These are phyloP conservation scores for Rhodotorula sp. DNA, from an alignment of 1,284 basidiomycete genomes.

Conservation along the genomic window DNA sequence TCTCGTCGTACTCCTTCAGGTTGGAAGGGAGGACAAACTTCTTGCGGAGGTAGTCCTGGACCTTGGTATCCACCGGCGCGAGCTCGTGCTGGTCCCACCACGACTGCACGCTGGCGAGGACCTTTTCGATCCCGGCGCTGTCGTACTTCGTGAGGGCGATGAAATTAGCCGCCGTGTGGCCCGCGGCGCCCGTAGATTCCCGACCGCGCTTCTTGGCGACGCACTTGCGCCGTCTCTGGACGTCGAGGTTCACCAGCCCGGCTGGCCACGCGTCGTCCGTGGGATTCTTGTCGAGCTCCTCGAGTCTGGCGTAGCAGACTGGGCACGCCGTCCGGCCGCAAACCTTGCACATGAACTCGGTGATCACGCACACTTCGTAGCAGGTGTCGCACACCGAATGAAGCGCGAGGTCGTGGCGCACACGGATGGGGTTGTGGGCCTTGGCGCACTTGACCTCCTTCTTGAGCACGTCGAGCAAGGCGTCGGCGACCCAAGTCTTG, in stretches of 20 bases:
- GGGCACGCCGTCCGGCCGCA: conserved; percentile 88
- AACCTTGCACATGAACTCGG: conserved; percentile 79
- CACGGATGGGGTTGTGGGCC: conserved; percentile 63
- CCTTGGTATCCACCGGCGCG: conserved; percentile 2
- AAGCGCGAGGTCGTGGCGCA: conserved; percentile 67
- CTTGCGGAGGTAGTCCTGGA: conserved; percentile 15
- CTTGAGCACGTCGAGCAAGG: conserved; percentile 66
- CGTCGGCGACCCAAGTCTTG: conserved; percentile 62
- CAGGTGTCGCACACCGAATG: conserved; percentile 33
- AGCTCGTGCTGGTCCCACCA: conserved; percentile 17
- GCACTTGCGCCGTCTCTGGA: conserved; percentile 29
- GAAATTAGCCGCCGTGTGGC: conserved; percentile 12
- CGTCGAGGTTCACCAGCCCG: conserved; percentile 6
- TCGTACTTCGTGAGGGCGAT: conserved; percentile 13
- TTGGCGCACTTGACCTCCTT: conserved; percentile 67
- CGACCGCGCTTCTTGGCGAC: conserved; percentile 30
- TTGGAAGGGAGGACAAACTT: conserved; percentile 13
- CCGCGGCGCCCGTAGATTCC: conserved; percentile 1
- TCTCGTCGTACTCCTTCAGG: conserved; percentile 17
- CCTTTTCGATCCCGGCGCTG: conserved; percentile 10
- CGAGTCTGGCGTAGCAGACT: conserved; percentile 63
- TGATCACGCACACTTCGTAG: conserved; percentile 77
- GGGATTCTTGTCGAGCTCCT: conserved; percentile 13
- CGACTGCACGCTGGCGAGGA: neutral
- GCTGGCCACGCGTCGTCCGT: neutral